Percentiles rank a stretch among this genome's conserved stretches.
Conservation (phyloP, 768 basidiomycete genomes). For the Macrolepiota dolichaula region DNA sequence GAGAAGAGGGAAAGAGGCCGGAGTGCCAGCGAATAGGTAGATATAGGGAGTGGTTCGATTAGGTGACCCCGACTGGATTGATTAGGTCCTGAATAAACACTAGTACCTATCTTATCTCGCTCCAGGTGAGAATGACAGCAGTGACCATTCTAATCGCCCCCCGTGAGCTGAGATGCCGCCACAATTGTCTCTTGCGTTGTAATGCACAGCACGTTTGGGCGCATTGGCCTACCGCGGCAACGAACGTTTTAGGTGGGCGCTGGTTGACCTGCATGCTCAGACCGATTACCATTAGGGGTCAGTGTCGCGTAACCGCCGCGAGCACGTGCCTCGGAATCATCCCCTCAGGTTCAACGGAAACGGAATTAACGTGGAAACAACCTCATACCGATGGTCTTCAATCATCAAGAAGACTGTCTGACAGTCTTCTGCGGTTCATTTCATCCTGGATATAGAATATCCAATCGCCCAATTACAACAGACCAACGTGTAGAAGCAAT, state of each 20-base stretch:
- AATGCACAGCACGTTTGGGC: background rate
- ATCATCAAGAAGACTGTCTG: background rate
- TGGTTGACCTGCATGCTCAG: background rate
- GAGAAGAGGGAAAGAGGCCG: background rate
- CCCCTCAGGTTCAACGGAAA: conserved; percentile 1
- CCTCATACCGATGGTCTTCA: background rate
- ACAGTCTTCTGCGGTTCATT: background rate
- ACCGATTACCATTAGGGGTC: background rate
- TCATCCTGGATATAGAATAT: background rate
- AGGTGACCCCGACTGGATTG: conserved; percentile 1
- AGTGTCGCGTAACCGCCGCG: background rate
- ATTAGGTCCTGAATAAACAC: background rate
- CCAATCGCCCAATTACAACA: background rate
- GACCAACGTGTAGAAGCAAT: background rate
- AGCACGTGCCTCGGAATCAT: conserved; percentile 8
- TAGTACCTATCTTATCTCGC: conserved; percentile 10
- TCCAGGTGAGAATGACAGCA: conserved; percentile 8
- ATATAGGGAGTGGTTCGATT: conserved; percentile 9
- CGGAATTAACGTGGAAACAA: background rate
- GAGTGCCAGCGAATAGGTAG: conserved; percentile 10
- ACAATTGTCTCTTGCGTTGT: background rate
- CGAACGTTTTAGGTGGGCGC: conserved; percentile 3
- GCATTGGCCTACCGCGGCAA: background rate
- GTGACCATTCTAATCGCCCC: background rate
- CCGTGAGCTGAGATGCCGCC: background rate